These are phyloP conservation scores for Coemansia sp. DNA, from an alignment of 192 early-diverging fungal genomes.

Conservation along the genomic window DNA sequence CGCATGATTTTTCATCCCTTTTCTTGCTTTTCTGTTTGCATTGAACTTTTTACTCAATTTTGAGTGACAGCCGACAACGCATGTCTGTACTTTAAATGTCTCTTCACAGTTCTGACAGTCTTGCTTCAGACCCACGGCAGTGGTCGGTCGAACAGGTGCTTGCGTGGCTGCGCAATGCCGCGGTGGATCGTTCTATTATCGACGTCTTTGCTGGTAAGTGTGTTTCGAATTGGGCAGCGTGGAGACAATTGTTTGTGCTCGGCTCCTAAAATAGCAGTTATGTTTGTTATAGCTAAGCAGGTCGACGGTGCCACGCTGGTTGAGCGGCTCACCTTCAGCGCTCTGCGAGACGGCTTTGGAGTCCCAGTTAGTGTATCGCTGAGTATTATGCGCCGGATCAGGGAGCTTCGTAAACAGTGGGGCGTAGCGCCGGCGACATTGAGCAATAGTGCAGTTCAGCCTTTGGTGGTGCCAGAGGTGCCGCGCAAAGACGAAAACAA, in stretches of 20 bases:
- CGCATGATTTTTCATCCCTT: no score
- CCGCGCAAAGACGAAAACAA: not conserved
- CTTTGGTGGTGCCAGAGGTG: not conserved
- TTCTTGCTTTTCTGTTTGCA: no score
- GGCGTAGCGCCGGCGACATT: not conserved
- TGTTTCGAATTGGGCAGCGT: not conserved
- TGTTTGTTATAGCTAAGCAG: not conserved
- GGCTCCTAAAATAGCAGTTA: not conserved
- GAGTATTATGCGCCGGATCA: not conserved
- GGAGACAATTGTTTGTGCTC: not conserved
- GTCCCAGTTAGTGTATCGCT: not conserved
- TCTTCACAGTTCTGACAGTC: not conserved
- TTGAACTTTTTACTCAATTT: not conserved
- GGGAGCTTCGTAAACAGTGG: not conserved
- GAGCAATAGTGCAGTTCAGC: not conserved
- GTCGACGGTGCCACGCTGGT: not conserved
- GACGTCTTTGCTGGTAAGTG: not conserved
- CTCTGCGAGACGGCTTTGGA: not conserved
- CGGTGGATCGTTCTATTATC: not conserved
- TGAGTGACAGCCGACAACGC: not conserved
- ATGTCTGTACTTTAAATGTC: not conserved
- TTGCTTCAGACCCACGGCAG: not conserved
- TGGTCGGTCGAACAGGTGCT: not conserved
- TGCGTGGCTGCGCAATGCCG: not conserved
- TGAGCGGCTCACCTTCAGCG: not conserved